Evolutionary conservation across 805 yeast genomes (phyloP), one percentile per base, ranked within the genome.

Genomic region (Phaffomyces antillensis): DNA sequence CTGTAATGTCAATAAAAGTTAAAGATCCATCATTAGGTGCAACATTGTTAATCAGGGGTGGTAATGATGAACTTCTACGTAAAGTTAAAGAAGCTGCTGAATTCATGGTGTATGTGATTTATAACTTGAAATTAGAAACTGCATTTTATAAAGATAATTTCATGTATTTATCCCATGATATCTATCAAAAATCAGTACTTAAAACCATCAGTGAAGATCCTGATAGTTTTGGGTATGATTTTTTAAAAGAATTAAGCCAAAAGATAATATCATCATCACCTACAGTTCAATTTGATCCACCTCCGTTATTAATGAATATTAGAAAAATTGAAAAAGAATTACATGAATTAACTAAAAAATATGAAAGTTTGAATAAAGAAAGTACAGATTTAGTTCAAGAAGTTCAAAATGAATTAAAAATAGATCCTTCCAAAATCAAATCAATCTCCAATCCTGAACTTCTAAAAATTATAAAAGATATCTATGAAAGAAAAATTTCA

Each of bases 21-120:
- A 81, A 90, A 51, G 80, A 81, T 33, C 70, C 73, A 10, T 77
- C 76, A 36, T 63, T 82, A 0, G 99, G 99, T 0, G 82, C 90
- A 34, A 89, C 98, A 0, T 75, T 91, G n/a, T 68, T 86, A 13
- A 62, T 93, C n/a, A 69, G 98, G 44, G 99, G 98, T 2, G 83
- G 79, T 1, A 74, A 76, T 52, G 77, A 73, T 41, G 83, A 78
- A 2, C 58, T 71, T 0, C 64, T 91, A 44, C 70, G 78, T 42
- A 77, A 78, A 42, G 73, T 90, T 20, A 93, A 93, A 60, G 80
- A 82, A 42, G 83, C 89, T 2, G 71, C 85, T 4, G 95, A 86
- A 52, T 83, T 91, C 45, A 74, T 90, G 79, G 75, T 86, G 2
- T 84, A 86, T 39, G 85, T 83, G 0, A 75, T 80, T n/a, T 79